A percentile compares a stretch with the other conserved stretches of the same genome.
Conservation (phyloP, 768 basidiomycete genomes). For the Polyporus arcularius region DNA sequence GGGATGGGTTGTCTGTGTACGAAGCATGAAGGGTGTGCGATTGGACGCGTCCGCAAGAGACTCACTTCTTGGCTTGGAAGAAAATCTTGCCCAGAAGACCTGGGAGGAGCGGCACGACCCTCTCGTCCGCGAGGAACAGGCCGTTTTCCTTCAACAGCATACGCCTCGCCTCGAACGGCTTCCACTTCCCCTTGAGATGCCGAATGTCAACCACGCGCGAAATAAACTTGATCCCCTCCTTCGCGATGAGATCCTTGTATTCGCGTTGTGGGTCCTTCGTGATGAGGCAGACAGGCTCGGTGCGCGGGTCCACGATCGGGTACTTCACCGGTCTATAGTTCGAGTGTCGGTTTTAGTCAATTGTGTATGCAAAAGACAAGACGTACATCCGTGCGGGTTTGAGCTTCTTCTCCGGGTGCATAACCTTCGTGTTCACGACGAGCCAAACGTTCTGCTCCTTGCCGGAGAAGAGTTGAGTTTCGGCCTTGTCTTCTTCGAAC, state of each 20-base stretch:
- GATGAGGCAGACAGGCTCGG: conserved; percentile 82
- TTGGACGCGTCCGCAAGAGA: conserved; percentile 13
- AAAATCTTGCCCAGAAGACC: conserved; percentile 85
- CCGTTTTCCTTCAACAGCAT: conserved; percentile 86
- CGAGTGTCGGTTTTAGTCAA: background rate
- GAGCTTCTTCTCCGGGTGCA: conserved; percentile 69
- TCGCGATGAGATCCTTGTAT: conserved; percentile 91
- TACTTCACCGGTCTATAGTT: conserved; percentile 67
- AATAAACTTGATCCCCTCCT: conserved; percentile 83
- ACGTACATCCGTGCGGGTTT: conserved; percentile 87
- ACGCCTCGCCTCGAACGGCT: conserved; percentile 79
- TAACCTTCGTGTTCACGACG: conserved; percentile 82
- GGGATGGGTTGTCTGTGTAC: conserved; percentile 85
- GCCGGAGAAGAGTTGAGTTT: conserved; percentile 71
- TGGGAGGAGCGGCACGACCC: conserved; percentile 85
- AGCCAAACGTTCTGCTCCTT: conserved; percentile 91
- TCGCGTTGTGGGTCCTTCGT: conserved; percentile 94
- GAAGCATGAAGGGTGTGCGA: background rate
- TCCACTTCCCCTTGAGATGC: conserved; percentile 95
- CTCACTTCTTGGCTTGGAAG: conserved; percentile 95
- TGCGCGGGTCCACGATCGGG: conserved; percentile 82
- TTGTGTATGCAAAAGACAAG: background rate
- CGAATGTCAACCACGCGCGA: conserved; percentile 86
- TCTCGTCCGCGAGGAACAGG: conserved; percentile 91
- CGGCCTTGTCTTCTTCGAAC: conserved; percentile 61